Base-by-base conservation (phyloP, 2,329 filamentous ascomycete species). In the Scedosporium dehoogii region DNA sequence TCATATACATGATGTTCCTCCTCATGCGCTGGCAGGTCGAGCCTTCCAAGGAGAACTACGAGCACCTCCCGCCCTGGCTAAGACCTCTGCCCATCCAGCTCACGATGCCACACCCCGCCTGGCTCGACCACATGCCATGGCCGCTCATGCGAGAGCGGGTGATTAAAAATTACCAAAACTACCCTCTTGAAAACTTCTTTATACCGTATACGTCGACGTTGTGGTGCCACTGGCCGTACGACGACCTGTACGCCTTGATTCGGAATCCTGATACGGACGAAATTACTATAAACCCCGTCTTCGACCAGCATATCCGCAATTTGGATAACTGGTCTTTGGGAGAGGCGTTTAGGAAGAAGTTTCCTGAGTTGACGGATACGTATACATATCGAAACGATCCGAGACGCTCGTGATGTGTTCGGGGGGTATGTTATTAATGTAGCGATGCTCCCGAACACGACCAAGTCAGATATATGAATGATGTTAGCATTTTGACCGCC, bases 1-100 rank as follows among this genome's bases (percentile, higher is more conserved):
- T 91, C 6, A 80, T 96, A 6, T 96, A 92, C 72, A 78, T 88
- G 70, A 96, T 96, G 90, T 96, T 96, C 73, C 81, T 92, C 38
- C 71, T 92, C 66, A 91, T 94, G 87, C 84, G 88, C 51, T 96
- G 92, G 90, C 86, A 91, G 71, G 88, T 96, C 63, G 84, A 84
- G 29, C 91, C 91, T 0, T 90, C 90, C 0, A 81, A 82, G 64
- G 88, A 92, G 67, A 96, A 92, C 74, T 92, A 89, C 72, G 84
- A 91, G 25, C 82, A 88, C 3, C 75, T 96, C 10, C 91, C 92
- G 0, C 79, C 85, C 4, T 96, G 89, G 85, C 76, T 87, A 46
- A 81, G 81, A 0, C 91, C 92, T 1, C 77, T 82, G 1, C 79
- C 83, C 0, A 81, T 81, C 6, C 91, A 96, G 70, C 74, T 90